Percentiles rank a stretch among this genome's conserved stretches.
Evolutionary conservation across 805 yeast species (phyloP).

Genomic region (Martiniozyma abietophila): DNA sequence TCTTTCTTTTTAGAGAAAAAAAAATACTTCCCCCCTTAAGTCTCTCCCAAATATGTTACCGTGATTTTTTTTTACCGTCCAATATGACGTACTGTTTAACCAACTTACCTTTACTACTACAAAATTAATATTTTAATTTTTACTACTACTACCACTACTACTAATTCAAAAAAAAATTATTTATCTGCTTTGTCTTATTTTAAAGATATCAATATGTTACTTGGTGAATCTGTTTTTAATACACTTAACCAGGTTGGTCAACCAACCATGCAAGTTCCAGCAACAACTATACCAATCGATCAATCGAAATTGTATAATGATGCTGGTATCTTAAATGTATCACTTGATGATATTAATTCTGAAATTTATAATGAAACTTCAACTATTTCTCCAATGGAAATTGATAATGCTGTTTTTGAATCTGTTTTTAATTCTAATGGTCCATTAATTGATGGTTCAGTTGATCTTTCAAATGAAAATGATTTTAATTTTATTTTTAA

Average conservation of each 20-base stretch:
- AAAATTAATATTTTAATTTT: not conserved
- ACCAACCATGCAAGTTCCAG: not conserved
- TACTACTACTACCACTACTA: constrained; percentile 2
- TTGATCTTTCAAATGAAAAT: constrained; percentile 1
- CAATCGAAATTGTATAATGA: too few species aligned
- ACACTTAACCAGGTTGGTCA: constrained; percentile 2
- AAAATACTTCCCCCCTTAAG: too few species aligned
- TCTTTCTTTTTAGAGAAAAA: too few species aligned
- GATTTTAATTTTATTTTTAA: constrained; percentile 20
- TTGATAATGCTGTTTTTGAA: constrained; percentile 43
- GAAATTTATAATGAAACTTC: constrained; percentile 10
- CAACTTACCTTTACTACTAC: not conserved
- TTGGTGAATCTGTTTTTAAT: constrained; percentile 6
- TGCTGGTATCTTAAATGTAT: not conserved
- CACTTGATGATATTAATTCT: too few species aligned
- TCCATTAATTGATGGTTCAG: constrained; percentile 36
- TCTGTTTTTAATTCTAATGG: constrained; percentile 48
- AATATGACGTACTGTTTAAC: constrained; percentile 4
- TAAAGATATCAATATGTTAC: constrained; percentile 6
- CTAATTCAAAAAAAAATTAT: too few species aligned
- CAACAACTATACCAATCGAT: not conserved
- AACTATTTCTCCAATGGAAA: constrained; percentile 39
- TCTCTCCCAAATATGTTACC: constrained; percentile 3
- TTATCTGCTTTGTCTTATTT: constrained; percentile 4
- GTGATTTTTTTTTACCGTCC: constrained; percentile 1